Evolutionary conservation across 768 basidiomycete genomes (phyloP).

Genomic region (Kwoniella shandongensis): DNA sequence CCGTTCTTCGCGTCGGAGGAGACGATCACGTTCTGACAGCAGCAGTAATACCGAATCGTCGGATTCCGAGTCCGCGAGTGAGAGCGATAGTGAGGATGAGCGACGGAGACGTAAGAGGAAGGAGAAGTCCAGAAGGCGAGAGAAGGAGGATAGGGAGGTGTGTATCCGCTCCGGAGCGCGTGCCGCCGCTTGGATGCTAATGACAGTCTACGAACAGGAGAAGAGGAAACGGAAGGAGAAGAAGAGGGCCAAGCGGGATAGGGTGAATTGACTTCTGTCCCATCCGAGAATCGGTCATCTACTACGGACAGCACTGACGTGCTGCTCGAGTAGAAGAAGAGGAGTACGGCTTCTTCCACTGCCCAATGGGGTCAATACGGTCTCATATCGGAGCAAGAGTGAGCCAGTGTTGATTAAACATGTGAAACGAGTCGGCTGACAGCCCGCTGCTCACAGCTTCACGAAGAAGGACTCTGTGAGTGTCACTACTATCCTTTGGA

Average conservation of each 20-base stretch:
- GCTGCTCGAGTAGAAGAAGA: conserved; percentile 69
- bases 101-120: conserved; percentile 14
- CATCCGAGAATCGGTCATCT: no score
- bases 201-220: conserved; percentile 10
- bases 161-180: not conserved
- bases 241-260: conserved; percentile 60
- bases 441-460: conserved; percentile 58
- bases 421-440: conserved; percentile 2
- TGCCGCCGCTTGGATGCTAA: not conserved
- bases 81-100: conserved; percentile 34
- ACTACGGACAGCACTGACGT: conserved; percentile 30
- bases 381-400: conserved; percentile 82
- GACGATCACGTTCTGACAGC: conserved; percentile 8
- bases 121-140: conserved; percentile 12
- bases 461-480: conserved; percentile 68
- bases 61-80: conserved; percentile 16
- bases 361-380: conserved; percentile 90
- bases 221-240: conserved; percentile 41
- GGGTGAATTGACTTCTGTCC: conserved; percentile 59
- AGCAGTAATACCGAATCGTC: conserved; percentile 3
- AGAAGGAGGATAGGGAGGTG: conserved; percentile 20
- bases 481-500: conserved; percentile 7
- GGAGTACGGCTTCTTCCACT: conserved; percentile 61
- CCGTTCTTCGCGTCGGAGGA: not conserved
- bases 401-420: no score